Conservation (phyloP, 1,284 basidiomycete species). For the Gomphus bonarii region DNA sequence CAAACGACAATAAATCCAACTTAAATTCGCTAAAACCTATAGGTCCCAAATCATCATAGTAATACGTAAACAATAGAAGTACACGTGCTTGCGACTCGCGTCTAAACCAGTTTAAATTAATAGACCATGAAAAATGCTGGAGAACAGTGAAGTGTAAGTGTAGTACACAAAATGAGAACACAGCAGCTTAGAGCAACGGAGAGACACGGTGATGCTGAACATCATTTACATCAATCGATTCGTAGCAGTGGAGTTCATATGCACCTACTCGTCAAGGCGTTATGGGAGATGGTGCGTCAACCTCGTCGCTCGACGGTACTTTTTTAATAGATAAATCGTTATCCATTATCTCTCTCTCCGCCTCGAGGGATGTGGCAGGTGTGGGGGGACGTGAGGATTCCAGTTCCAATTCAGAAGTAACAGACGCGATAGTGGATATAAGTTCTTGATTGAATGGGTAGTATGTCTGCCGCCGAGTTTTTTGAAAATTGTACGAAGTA, state of each 20-base stretch:
- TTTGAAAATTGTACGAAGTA: slow-evolving; percentile 6
- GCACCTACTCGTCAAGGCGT: neutral
- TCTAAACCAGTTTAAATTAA: too few species aligned
- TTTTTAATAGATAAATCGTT: neutral
- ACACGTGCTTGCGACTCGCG: too few species aligned
- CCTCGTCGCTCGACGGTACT: neutral
- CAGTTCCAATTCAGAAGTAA: slow-evolving; percentile 2
- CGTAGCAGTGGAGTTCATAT: neutral
- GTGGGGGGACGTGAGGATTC: slow-evolving; percentile 5
- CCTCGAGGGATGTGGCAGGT: slow-evolving; percentile 3
- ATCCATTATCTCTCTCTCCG: neutral
- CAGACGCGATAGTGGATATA: neutral
- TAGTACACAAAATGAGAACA: too few species aligned
- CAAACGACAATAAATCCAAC: too few species aligned
- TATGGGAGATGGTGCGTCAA: neutral
- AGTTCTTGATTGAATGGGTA: slow-evolving; percentile 9
- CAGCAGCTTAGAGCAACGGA: neutral
- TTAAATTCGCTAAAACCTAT: too few species aligned
- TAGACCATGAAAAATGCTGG: too few species aligned
- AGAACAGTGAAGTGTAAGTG: neutral
- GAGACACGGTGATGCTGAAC: neutral
- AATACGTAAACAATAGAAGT: too few species aligned
- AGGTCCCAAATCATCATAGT: too few species aligned
- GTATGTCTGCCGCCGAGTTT: slow-evolving; percentile 4
- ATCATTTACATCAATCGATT: neutral